phyloP scores from a whole-genome alignment of 345 rosid species.

The Nasturtium officinale region DNA sequence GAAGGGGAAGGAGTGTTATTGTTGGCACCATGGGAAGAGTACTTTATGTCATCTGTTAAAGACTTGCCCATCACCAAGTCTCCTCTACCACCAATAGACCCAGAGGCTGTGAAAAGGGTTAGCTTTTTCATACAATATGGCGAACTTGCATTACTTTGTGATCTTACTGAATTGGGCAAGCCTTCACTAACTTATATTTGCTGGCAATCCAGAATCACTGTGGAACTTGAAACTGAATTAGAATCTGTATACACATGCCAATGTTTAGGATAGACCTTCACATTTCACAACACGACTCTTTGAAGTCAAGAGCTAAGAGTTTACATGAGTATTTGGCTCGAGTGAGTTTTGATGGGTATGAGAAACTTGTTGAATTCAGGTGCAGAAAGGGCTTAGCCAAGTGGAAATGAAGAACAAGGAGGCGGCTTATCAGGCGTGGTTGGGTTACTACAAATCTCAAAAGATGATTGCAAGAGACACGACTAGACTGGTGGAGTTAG shows the following conservation, averaged over 20 bases:
- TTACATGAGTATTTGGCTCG: background rate
- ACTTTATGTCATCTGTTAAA: slow-evolving; percentile 71
- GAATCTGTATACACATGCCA: background rate
- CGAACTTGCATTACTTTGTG: background rate
- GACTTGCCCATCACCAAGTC: slow-evolving; percentile 85
- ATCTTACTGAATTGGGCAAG: slow-evolving; percentile 7
- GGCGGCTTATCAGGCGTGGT: slow-evolving; percentile 94
- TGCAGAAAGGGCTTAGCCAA: slow-evolving; percentile 67
- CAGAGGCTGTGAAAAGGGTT: slow-evolving; percentile 80
- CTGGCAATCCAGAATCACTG: background rate
- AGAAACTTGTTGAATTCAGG: slow-evolving; percentile 52
- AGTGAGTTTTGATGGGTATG: slow-evolving; percentile 8
- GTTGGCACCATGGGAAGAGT: slow-evolving; percentile 94
- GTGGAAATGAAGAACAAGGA: slow-evolving; percentile 90
- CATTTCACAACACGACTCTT: background rate
- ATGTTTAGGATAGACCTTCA: slow-evolving; percentile 8
- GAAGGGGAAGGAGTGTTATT: slow-evolving; percentile 88
- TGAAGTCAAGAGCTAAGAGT: slow-evolving; percentile 1
- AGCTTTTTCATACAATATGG: slow-evolving; percentile 9
- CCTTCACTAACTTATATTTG: background rate
- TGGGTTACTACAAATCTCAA: slow-evolving; percentile 91
- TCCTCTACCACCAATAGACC: slow-evolving; percentile 64
- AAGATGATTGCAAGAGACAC: slow-evolving; percentile 78
- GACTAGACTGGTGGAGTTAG: slow-evolving; percentile 78
- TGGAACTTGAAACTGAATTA: background rate